Percentiles rank a stretch among this genome's conserved stretches.
Evolutionary conservation across 768 basidiomycete genomes (phyloP).

Genomic region (Fibroporia radiculosa): DNA sequence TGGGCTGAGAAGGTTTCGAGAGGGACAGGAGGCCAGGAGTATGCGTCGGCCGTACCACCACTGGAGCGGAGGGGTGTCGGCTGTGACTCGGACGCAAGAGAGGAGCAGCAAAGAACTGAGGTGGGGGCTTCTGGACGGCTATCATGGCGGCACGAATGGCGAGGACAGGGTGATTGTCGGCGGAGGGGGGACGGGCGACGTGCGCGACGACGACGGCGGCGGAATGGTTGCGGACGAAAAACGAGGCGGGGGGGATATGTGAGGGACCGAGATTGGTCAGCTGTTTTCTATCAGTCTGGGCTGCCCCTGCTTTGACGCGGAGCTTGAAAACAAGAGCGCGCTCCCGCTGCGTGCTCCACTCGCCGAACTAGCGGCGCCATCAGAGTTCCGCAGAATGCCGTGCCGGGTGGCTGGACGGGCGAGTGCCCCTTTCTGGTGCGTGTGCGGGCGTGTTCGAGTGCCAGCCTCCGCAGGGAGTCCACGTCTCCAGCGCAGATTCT

Average conservation of each 20-base stretch:
- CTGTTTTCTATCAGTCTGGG: slow-evolving; percentile 3
- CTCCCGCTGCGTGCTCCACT: background rate
- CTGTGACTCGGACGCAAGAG: slow-evolving; percentile 35
- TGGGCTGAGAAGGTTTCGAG: slow-evolving; percentile 41
- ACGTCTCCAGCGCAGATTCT: background rate
- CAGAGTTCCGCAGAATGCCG: background rate
- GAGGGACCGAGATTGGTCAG: slow-evolving; percentile 5
- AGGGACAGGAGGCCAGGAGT: slow-evolving; percentile 69
- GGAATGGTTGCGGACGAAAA: slow-evolving; percentile 11
- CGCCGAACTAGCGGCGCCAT: no score
- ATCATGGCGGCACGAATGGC: slow-evolving; percentile 26
- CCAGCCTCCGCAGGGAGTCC: background rate
- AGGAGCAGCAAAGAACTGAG: slow-evolving; percentile 20
- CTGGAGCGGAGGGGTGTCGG: slow-evolving; percentile 63
- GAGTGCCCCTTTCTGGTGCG: background rate
- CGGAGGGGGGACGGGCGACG: slow-evolving; percentile 16
- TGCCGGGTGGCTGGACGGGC: background rate
- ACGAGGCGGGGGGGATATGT: slow-evolving; percentile 15
- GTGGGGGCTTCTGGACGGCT: slow-evolving; percentile 32
- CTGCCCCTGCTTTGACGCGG: background rate
- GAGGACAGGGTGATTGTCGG: slow-evolving; percentile 10
- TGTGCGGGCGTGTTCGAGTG: background rate
- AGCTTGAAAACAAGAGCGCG: background rate
- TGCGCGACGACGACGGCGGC: slow-evolving; percentile 18
- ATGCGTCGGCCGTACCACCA: slow-evolving; percentile 61